Percentiles rank a stretch among this genome's conserved stretches.
Evolutionary conservation across 2,329 filamentous ascomycete species (phyloP).

Genomic region (Aureobasidium sp.): DNA sequence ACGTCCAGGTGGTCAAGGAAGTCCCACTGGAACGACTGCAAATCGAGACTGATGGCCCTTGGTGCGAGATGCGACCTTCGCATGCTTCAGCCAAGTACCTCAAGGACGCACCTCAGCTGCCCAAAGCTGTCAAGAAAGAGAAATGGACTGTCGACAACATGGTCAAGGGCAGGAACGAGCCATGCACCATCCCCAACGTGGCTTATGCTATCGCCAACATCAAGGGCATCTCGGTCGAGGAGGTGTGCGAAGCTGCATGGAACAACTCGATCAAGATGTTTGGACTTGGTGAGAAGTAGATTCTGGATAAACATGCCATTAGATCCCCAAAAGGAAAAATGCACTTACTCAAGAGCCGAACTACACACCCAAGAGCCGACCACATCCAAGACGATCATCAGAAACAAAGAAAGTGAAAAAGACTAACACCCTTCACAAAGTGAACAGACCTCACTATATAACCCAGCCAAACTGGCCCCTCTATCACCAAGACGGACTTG

Average conservation of each 20-base stretch:
- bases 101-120: conserved; percentile 62
- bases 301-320: not conserved
- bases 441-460: no score
- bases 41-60: conserved; percentile 95
- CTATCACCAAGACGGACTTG: no score
- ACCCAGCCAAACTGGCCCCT: no score
- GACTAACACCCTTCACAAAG: no score
- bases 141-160: conserved; percentile 81
- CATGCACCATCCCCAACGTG: conserved; percentile 76
- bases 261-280: conserved; percentile 75
- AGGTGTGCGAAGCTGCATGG: conserved; percentile 82
- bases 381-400: no score
- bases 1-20: conserved; percentile 73
- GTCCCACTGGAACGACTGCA: conserved; percentile 76
- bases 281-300: conserved; percentile 51
- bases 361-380: no score
- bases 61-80: conserved; percentile 86
- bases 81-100: conserved; percentile 77
- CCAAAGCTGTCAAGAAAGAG: conserved; percentile 89
- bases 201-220: conserved; percentile 84
- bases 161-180: conserved; percentile 94
- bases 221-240: conserved; percentile 70
- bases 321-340: not conserved
- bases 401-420: no score
- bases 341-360: no score